Conservation (phyloP, 106 monocot species). For the Dendrobium officinale region DNA sequence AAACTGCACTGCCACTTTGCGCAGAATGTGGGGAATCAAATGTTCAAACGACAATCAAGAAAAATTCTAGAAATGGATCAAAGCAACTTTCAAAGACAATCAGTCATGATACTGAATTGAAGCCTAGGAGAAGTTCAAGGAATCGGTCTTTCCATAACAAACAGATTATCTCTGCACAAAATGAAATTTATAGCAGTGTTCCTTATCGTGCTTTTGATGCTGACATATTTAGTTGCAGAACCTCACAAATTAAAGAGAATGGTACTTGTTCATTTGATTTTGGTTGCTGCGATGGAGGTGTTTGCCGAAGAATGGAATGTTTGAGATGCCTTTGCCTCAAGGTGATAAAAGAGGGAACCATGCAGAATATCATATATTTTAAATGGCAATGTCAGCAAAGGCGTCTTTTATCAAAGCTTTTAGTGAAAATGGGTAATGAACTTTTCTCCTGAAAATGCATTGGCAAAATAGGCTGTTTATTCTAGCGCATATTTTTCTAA, state of each 20-base stretch:
- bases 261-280: slow-evolving; percentile 1
- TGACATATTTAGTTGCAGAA: neutral
- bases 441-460: neutral
- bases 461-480: neutral
- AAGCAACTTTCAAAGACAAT: slow-evolving; percentile 11
- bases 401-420: slow-evolving; percentile 28
- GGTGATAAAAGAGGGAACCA: slow-evolving; percentile 23
- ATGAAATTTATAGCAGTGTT: neutral
- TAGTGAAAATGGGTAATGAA: slow-evolving; percentile 49
- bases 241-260: slow-evolving; percentile 6
- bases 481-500: neutral
- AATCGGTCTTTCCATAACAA: slow-evolving; percentile 10
- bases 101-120: slow-evolving; percentile 8
- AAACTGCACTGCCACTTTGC: neutral
- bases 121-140: slow-evolving; percentile 25
- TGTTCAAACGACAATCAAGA: slow-evolving; percentile 9
- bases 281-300: slow-evolving; percentile 9
- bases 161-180: slow-evolving; percentile 1
- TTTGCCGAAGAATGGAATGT: slow-evolving; percentile 24
- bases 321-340: slow-evolving; percentile 46
- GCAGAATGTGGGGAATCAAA: slow-evolving; percentile 9
- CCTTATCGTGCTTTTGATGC: neutral
- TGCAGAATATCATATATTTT: slow-evolving; percentile 37
- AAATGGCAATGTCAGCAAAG: slow-evolving; percentile 47
- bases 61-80: slow-evolving; percentile 20